Evolutionary conservation across 768 basidiomycete species (phyloP).

Genomic region (Boletus coccyginus): DNA sequence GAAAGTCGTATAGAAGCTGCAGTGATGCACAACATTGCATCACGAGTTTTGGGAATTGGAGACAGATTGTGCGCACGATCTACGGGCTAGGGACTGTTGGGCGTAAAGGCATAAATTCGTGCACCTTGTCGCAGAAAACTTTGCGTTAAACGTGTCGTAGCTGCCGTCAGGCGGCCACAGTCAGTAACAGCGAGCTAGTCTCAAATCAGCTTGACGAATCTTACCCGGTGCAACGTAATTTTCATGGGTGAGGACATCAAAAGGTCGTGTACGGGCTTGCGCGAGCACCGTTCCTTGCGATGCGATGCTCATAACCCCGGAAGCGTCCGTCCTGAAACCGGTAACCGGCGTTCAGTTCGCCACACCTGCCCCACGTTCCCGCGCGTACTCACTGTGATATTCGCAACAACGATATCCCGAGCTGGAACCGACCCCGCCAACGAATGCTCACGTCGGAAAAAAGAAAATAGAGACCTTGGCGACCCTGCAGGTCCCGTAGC

Average conservation of each 20-base stretch:
- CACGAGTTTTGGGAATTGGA: conserved; percentile 4
- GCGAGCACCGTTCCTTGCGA: conserved; percentile 67
- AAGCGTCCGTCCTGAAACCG: conserved; percentile 44
- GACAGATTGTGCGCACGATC: conserved; percentile 7
- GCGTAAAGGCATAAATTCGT: conserved; percentile 52
- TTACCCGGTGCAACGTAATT: conserved; percentile 80
- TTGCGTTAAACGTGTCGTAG: conserved; percentile 52
- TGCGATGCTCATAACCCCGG: conserved; percentile 49
- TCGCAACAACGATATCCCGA: conserved; percentile 70
- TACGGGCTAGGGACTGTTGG: conserved; percentile 34
- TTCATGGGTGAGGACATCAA: conserved; percentile 72
- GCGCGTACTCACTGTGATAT: conserved; percentile 63
- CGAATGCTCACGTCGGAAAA: conserved; percentile 91
- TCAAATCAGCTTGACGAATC: conserved; percentile 32
- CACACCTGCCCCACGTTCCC: conserved; percentile 10
- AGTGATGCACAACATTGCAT: conserved; percentile 15
- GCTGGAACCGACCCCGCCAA: conserved; percentile 69
- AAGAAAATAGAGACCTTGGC: conserved; percentile 80
- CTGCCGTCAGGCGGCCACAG: conserved; percentile 23
- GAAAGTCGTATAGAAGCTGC: conserved; percentile 21
- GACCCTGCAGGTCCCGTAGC: conserved; percentile 77
- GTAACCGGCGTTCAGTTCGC: conserved; percentile 14
- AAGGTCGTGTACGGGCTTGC: conserved; percentile 66
- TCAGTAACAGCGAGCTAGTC: conserved; percentile 18
- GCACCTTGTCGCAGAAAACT: conserved; percentile 58